phyloP scores from a whole-genome alignment of 2,329 filamentous ascomycete species.

The Exophiala spinifera region DNA sequence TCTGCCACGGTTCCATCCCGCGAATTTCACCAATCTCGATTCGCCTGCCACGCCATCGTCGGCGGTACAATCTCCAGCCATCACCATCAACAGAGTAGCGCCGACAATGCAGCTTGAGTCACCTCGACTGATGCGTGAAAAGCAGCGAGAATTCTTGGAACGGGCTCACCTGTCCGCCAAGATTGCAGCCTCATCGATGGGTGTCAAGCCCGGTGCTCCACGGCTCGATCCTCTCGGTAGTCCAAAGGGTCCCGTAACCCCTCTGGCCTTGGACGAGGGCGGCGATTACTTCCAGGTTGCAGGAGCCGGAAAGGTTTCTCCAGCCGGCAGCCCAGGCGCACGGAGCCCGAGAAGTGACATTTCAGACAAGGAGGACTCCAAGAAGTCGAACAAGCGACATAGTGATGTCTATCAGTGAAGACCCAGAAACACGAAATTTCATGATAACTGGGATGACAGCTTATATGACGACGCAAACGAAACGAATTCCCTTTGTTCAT shows the following conservation, averaged over 20 bases:
- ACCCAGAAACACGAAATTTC: slow-evolving; percentile 5
- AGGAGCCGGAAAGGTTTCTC: slow-evolving; percentile 24
- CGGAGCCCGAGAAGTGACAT: slow-evolving; percentile 20
- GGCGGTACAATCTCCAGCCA: slow-evolving; percentile 32
- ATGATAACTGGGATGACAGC: slow-evolving; percentile 2
- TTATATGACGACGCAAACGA: slow-evolving; percentile 9
- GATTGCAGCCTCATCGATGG: slow-evolving; percentile 29
- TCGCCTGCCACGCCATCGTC: slow-evolving; percentile 35
- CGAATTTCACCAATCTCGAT: slow-evolving; percentile 38
- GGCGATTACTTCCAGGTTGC: slow-evolving; percentile 37
- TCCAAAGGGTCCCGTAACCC: slow-evolving; percentile 45
- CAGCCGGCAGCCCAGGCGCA: slow-evolving; percentile 33
- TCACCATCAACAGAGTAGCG: slow-evolving; percentile 25
- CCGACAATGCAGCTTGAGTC: slow-evolving; percentile 33
- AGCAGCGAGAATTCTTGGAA: slow-evolving; percentile 45
- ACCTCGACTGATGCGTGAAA: slow-evolving; percentile 39
- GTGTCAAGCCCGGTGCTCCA: slow-evolving; percentile 42
- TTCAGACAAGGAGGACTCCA: slow-evolving; percentile 20
- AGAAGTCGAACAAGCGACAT: slow-evolving; percentile 19
- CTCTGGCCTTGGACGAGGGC: slow-evolving; percentile 39
- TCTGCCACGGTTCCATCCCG: slow-evolving; percentile 47
- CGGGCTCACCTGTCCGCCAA: slow-evolving; percentile 34
- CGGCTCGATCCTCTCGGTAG: slow-evolving; percentile 45
- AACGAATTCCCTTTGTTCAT: slow-evolving; percentile 16
- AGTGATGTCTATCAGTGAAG: slow-evolving; percentile 20